A percentile compares a stretch with the other conserved stretches of the same genome.
Conservation (phyloP, 805 yeast genomes). For the Metschnikowia koreensis region DNA sequence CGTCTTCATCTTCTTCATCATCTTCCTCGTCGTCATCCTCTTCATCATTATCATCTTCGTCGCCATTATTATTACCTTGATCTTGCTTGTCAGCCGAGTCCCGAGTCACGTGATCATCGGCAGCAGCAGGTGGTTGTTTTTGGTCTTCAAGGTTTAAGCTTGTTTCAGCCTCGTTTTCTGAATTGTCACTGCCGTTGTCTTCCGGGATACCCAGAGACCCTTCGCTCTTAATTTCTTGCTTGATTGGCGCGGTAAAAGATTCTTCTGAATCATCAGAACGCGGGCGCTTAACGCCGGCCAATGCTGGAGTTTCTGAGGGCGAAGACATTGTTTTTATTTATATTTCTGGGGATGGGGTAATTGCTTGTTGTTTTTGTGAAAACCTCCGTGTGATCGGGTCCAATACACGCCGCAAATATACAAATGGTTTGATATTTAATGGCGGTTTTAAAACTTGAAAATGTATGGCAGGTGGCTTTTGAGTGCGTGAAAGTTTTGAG, state of each 20-base stretch:
- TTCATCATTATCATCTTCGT: slow-evolving; percentile 32
- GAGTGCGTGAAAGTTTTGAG: slow-evolving; percentile 4
- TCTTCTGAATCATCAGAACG: slow-evolving; percentile 7
- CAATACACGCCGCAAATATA: not conserved
- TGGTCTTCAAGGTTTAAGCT: too few relatives aligned
- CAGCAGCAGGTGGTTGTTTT: not conserved
- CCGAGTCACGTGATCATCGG: slow-evolving; percentile 6
- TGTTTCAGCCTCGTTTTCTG: not conserved
- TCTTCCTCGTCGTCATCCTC: slow-evolving; percentile 49
- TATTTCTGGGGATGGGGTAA: not conserved
- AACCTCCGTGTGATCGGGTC: not conserved
- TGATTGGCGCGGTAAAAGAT: slow-evolving; percentile 10
- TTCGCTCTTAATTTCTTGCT: slow-evolving; percentile 19
- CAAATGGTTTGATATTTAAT: too few relatives aligned
- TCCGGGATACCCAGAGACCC: slow-evolving; percentile 10
- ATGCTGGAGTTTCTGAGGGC: not conserved
- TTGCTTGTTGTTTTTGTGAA: not conserved
- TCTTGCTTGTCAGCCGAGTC: slow-evolving; percentile 3
- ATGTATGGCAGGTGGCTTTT: not conserved
- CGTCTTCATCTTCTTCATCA: slow-evolving; percentile 51
- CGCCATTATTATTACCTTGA: slow-evolving; percentile 15
- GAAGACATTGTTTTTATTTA: slow-evolving; percentile 4
- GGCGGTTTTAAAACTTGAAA: not conserved
- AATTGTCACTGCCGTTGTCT: slow-evolving; percentile 2
- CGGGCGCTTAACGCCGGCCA: slow-evolving; percentile 12